phyloP scores from a whole-genome alignment of 78 protist genomes.

The Planoprotostelium fungivorum region DNA sequence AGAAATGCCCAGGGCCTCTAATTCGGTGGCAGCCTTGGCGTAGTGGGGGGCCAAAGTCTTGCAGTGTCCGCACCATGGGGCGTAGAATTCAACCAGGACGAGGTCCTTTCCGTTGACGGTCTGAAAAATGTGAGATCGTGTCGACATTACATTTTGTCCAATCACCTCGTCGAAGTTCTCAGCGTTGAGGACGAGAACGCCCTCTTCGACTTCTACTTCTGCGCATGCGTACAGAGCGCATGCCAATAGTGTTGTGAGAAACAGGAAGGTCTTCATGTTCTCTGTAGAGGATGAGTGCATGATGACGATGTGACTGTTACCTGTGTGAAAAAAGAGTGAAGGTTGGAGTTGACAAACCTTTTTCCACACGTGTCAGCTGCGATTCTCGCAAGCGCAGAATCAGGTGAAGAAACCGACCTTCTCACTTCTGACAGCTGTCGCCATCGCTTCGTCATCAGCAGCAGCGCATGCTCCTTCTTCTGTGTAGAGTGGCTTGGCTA shows the following conservation, averaged over 20 bases:
- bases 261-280: neutral
- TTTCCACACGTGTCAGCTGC: no score
- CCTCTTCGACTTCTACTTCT: neutral
- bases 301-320: no score
- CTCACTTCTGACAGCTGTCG: no score
- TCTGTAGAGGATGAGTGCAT: no score
- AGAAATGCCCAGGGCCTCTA: conserved; percentile 27
- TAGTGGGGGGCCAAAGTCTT: conserved; percentile 75
- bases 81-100: neutral
- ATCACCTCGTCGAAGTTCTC: neutral
- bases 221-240: neutral
- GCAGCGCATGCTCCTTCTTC: no score
- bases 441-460: no score
- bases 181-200: neutral
- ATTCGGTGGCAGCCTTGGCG: conserved; percentile 40
- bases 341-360: no score
- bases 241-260: neutral
- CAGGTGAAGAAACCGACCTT: no score
- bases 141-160: neutral
- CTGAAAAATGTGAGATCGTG: neutral
- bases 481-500: no score
- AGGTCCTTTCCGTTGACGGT: neutral
- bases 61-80: conserved; percentile 87
- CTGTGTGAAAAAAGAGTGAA: no score
- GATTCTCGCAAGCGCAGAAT: no score